These are phyloP conservation scores for Boletus subparvulus DNA, from an alignment of 768 basidiomycete genomes.

Conservation along the genomic window DNA sequence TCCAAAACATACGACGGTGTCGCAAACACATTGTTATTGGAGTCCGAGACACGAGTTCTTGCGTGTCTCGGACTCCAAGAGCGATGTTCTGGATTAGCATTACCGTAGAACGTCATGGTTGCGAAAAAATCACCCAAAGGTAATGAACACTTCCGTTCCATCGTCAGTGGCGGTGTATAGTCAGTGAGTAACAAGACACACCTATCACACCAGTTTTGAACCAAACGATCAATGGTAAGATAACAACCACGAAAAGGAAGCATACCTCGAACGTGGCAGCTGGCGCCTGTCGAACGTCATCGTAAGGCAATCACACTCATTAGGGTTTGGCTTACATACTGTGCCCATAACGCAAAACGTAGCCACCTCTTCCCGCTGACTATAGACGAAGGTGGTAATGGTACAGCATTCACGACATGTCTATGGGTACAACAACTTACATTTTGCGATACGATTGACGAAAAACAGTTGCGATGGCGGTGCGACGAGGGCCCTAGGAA, in stretches of 20 bases:
- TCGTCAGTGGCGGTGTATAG: conserved; percentile 1
- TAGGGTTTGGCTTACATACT: conserved; percentile 7
- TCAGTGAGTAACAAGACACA: not conserved
- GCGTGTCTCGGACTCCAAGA: no score
- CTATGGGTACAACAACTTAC: conserved; percentile 9
- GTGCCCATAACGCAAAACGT: conserved; percentile 15
- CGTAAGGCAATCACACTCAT: not conserved
- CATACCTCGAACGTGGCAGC: conserved; percentile 19
- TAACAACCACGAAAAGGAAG: not conserved
- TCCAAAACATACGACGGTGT: not conserved
- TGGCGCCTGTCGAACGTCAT: conserved; percentile 13
- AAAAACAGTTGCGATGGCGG: conserved; percentile 21
- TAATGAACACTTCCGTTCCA: conserved; percentile 6
- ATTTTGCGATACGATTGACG: conserved; percentile 18
- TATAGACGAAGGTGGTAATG: not conserved
- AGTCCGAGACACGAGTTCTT: conserved; percentile 1
- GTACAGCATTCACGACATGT: not conserved
- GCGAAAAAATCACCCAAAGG: conserved; percentile 10
- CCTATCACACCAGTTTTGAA: conserved; percentile 11
- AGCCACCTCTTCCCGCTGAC: conserved; percentile 17
- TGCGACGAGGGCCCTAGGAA: conserved; percentile 11
- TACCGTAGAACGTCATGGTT: not conserved
- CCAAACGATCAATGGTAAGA: not conserved
- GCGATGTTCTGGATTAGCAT: not conserved
- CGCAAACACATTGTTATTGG: conserved; percentile 3